Conservation (phyloP, 192 early-diverging fungal genomes). For the Geosiphon pyriformis region DNA sequence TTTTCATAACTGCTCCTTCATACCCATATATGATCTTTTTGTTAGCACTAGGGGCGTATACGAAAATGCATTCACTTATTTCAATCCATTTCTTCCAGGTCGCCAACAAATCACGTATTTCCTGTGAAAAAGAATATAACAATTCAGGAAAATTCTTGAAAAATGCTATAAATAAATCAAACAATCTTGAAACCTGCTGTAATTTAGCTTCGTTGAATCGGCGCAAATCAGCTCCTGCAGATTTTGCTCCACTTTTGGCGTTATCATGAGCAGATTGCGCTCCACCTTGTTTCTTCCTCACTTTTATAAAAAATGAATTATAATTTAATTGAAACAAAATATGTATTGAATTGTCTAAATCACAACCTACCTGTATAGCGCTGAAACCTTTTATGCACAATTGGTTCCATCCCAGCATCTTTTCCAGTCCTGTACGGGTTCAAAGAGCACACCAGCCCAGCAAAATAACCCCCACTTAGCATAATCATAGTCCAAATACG, state of each 20-base stretch:
- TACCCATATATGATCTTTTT: slow-evolving; percentile 48
- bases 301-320: too few relatives aligned
- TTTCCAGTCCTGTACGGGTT: slow-evolving; percentile 29
- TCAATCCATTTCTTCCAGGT: slow-evolving; percentile 68
- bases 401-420: slow-evolving; percentile 37
- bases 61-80: slow-evolving; percentile 64
- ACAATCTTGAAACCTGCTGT: slow-evolving; percentile 33
- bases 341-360: background rate
- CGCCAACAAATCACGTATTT: slow-evolving; percentile 67
- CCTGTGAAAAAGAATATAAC: slow-evolving; percentile 48
- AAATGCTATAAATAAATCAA: background rate
- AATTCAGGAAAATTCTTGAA: background rate
- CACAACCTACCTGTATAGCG: slow-evolving; percentile 76
- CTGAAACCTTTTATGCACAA: slow-evolving; percentile 90
- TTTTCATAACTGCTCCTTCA: slow-evolving; percentile 37
- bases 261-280: slow-evolving; percentile 79
- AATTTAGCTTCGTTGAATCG: slow-evolving; percentile 86
- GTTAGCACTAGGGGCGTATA: slow-evolving; percentile 61
- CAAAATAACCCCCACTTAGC: slow-evolving; percentile 87
- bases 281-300: slow-evolving; percentile 92
- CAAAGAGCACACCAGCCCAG: slow-evolving; percentile 79
- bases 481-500: slow-evolving; percentile 73
- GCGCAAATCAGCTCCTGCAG: slow-evolving; percentile 86
- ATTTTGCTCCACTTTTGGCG: slow-evolving; percentile 73
- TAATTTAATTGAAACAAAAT: slow-evolving; percentile 5